phyloP scores from a whole-genome alignment of 805 yeast genomes.

The Clavispora fructus region DNA sequence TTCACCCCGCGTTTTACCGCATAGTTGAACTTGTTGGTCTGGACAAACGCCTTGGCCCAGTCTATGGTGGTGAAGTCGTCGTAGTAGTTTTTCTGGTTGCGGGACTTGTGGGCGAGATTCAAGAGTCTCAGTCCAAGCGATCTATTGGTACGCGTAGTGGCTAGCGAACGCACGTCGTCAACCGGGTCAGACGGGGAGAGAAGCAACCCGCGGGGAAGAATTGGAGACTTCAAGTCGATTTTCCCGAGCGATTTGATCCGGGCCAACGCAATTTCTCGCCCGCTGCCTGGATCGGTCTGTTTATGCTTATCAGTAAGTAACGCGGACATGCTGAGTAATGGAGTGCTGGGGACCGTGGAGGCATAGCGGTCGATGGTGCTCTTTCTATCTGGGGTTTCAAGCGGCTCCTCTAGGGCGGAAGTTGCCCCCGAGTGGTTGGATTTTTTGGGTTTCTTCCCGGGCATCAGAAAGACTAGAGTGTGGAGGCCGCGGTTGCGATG shows the following conservation, averaged over 20 bases:
- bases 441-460: background rate
- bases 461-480: too few species aligned
- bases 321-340: background rate
- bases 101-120: background rate
- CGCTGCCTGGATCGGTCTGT: background rate
- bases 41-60: constrained; percentile 48
- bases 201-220: background rate
- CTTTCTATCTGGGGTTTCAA: background rate
- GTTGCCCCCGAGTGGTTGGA: background rate
- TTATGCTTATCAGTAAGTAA: background rate
- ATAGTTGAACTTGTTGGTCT: constrained; percentile 38
- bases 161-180: background rate
- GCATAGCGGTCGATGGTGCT: background rate
- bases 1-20: constrained; percentile 14
- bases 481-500: background rate
- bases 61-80: constrained; percentile 60
- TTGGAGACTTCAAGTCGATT: constrained; percentile 1
- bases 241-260: constrained; percentile 1
- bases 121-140: background rate
- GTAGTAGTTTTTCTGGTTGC: constrained; percentile 29
- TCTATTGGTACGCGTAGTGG: background rate
- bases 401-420: background rate
- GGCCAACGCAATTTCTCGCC: background rate
- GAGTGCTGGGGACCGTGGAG: background rate
- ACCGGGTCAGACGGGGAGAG: background rate